Percentiles rank a stretch among this genome's conserved stretches.
Evolutionary conservation across 129 eudicot genomes (phyloP).

Genomic region (Kitagawia praeruptora): DNA sequence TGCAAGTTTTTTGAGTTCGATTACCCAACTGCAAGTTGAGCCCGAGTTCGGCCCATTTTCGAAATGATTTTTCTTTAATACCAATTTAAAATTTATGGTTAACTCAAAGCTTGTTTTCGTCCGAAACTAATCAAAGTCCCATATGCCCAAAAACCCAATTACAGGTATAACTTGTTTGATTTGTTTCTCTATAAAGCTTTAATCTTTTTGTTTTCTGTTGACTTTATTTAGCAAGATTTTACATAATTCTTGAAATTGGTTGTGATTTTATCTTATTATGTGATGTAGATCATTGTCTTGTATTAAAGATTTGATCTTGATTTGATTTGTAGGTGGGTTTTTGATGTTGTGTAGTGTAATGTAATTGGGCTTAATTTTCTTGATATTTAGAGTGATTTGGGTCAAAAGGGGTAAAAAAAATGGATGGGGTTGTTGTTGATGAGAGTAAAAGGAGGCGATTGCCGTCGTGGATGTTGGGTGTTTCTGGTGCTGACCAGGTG

Average conservation of each 20-base stretch:
- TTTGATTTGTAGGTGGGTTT: background rate
- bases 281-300: background rate
- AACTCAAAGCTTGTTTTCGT: background rate
- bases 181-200: background rate
- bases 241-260: background rate
- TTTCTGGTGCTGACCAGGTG: slow-evolving; percentile 17
- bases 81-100: too few species aligned
- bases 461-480: slow-evolving; percentile 42
- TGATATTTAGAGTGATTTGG: background rate
- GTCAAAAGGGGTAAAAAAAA: background rate
- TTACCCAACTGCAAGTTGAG: too few species aligned
- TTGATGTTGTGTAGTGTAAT: background rate
- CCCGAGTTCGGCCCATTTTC: too few species aligned
- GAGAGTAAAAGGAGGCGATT: slow-evolving; percentile 33
- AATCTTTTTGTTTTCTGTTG: background rate
- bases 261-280: background rate
- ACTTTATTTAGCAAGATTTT: background rate
- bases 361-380: background rate
- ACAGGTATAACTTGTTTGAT: background rate
- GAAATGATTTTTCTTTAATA: too few species aligned
- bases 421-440: slow-evolving; percentile 4
- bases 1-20: too few species aligned
- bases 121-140: background rate
- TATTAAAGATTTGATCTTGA: background rate
- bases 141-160: background rate